Percentiles rank a stretch among this genome's conserved stretches.
phyloP scores from a whole-genome alignment of 1,139 yeast genomes.

The Yamadazyma taylorii region DNA sequence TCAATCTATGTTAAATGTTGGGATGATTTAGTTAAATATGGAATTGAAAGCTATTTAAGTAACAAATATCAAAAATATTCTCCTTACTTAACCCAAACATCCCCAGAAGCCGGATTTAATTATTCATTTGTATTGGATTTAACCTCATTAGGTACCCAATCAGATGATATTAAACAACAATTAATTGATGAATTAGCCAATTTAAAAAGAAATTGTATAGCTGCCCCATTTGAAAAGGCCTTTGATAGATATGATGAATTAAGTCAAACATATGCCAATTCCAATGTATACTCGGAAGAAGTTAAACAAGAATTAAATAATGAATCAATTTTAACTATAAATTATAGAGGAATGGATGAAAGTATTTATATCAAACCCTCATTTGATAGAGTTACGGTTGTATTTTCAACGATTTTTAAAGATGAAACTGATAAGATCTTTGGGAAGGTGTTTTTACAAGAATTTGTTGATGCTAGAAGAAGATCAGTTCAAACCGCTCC shows the following conservation, averaged over 20 bases:
- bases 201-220: conserved; percentile 82
- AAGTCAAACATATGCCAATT: conserved; percentile 51
- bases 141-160: conserved; percentile 34
- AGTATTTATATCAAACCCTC: conserved; percentile 88
- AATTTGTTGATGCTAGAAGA: conserved; percentile 93
- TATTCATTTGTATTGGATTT: conserved; percentile 74
- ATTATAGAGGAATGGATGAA: conserved; percentile 87
- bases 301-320: conserved; percentile 47
- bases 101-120: conserved; percentile 77
- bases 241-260: conserved; percentile 75
- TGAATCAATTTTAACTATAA: conserved; percentile 68
- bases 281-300: conserved; percentile 51
- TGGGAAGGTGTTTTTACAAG: conserved; percentile 94
- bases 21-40: conserved; percentile 68
- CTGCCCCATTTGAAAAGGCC: conserved; percentile 90
- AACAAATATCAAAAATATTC: conserved; percentile 37
- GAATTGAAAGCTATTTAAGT: conserved; percentile 49
- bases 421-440: conserved; percentile 96
- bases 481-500: conserved; percentile 98
- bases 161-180: conserved; percentile 46
- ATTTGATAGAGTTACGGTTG: conserved; percentile 94
- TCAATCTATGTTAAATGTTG: conserved; percentile 78
- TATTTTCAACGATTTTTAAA: conserved; percentile 89
- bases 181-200: conserved; percentile 67
- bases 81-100: conserved; percentile 28